A percentile compares a stretch with the other conserved stretches of the same genome.
These are phyloP conservation scores for Colletotrichum tofieldiae DNA, from an alignment of 2,329 filamentous ascomycete genomes.

Conservation along the genomic window DNA sequence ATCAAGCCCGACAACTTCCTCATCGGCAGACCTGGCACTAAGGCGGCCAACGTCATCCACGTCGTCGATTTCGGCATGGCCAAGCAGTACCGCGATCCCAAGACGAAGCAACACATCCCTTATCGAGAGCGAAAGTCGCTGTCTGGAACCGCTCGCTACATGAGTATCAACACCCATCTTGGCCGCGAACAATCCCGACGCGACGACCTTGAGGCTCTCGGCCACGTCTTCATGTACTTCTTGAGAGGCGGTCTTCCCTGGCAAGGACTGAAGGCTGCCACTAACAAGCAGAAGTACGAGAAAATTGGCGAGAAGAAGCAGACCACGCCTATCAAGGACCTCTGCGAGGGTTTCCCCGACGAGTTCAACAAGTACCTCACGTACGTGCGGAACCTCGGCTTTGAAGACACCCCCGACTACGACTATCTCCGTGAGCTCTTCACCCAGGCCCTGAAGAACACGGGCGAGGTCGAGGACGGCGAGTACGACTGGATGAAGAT, in stretches of 20 bases:
- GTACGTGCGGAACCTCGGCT: conserved; percentile 97
- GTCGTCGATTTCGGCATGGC: conserved; percentile 99
- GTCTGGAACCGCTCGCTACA: conserved; percentile 96
- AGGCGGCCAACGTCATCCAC: conserved; percentile 97
- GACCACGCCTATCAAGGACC: conserved; percentile 95
- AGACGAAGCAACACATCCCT: conserved; percentile 99
- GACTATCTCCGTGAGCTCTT: conserved; percentile 97
- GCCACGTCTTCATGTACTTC: conserved; percentile 84
- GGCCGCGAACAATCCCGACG: conserved; percentile 95
- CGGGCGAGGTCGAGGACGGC: conserved; percentile 94
- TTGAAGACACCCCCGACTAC: conserved; percentile 98
- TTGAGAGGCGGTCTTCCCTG: conserved; percentile 79
- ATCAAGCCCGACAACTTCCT: conserved; percentile 99
- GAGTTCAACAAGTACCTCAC: conserved; percentile 98
- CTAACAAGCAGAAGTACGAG: conserved; percentile 98
- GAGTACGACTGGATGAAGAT: conserved; percentile 99
- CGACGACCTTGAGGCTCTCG: conserved; percentile 93
- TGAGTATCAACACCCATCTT: conserved; percentile 99
- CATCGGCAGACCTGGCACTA: conserved; percentile 91
- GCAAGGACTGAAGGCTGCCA: conserved; percentile 82
- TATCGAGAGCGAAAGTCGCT: conserved; percentile 97
- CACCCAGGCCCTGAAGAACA: conserved; percentile 94
- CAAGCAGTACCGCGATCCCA: conserved; percentile 98
- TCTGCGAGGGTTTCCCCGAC: conserved; percentile 96
- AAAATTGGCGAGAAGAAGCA: conserved; percentile 99